A percentile compares a stretch with the other conserved stretches of the same genome.
phyloP scores from a whole-genome alignment of 192 early-diverging fungal species.

The Umbelopsis isabellina region DNA sequence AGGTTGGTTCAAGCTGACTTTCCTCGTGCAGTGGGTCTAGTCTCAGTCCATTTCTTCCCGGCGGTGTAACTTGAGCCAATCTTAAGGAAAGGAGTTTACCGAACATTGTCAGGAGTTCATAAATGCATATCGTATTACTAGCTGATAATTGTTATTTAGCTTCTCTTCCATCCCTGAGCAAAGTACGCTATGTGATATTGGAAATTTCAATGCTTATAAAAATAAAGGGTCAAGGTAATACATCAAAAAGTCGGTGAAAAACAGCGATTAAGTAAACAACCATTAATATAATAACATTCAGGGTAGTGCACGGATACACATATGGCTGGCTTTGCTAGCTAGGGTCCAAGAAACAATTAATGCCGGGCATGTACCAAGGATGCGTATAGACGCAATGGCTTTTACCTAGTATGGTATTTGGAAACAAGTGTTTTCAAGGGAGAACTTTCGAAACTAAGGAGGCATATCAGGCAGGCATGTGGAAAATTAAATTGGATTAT shows the following conservation, averaged over 20 bases:
- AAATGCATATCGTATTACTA: no score
- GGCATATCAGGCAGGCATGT: neutral
- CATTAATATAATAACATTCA: no score
- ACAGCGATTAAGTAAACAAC: no score
- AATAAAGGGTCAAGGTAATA: no score
- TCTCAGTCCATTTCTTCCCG: neutral
- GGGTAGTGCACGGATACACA: no score
- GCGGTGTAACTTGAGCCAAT: neutral
- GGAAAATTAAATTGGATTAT: neutral
- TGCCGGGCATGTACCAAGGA: neutral
- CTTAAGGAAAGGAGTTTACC: neutral
- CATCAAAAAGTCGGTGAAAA: no score
- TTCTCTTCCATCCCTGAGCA: no score
- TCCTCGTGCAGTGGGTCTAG: neutral
- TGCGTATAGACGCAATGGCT: neutral
- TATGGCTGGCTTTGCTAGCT: no score
- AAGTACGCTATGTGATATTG: no score
- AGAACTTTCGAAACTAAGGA: slow-evolving; percentile 2
- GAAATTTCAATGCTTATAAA: no score
- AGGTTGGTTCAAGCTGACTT: neutral
- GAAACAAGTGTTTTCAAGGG: neutral
- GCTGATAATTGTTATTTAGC: no score
- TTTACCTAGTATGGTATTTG: neutral
- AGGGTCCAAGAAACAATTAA: neutral
- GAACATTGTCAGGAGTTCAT: no score